phyloP scores from a whole-genome alignment of 2,329 filamentous ascomycete genomes.

The Lecanicillium sp. region DNA sequence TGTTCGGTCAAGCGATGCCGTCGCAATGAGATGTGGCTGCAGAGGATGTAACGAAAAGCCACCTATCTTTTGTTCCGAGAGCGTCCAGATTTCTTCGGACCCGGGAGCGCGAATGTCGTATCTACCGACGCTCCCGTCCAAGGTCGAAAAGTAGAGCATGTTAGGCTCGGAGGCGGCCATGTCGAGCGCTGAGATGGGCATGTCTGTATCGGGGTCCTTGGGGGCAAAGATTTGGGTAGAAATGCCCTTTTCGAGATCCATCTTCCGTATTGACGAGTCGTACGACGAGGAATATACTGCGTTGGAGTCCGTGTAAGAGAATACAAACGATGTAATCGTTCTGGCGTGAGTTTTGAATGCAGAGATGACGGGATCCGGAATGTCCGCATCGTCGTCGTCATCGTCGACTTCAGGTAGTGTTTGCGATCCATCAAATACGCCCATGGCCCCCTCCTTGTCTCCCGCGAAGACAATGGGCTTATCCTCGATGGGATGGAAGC shows the following conservation, averaged over 20 bases:
- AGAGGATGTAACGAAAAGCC: constrained; percentile 81
- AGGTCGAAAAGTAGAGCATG: constrained; percentile 77
- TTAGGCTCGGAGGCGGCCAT: constrained; percentile 66
- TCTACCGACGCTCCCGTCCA: constrained; percentile 73
- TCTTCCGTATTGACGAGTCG: constrained; percentile 81
- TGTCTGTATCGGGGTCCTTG: constrained; percentile 59
- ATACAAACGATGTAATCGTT: constrained; percentile 80
- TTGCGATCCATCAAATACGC: constrained; percentile 85
- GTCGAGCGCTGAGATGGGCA: constrained; percentile 79
- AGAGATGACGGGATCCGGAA: constrained; percentile 70
- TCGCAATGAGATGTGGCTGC: constrained; percentile 76
- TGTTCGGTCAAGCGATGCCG: constrained; percentile 82
- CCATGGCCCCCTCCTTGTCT: constrained; percentile 87
- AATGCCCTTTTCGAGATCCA: constrained; percentile 75
- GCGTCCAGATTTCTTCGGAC: constrained; percentile 59
- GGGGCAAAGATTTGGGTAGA: constrained; percentile 80
- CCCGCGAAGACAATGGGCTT: constrained; percentile 90
- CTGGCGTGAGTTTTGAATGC: constrained; percentile 86
- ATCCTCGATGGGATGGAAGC: constrained; percentile 78
- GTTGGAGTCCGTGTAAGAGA: constrained; percentile 66
- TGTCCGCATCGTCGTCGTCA: constrained; percentile 62
- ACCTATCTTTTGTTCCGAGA: constrained; percentile 91
- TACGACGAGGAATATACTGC: constrained; percentile 82
- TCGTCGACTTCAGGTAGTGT: constrained; percentile 52
- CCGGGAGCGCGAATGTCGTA: constrained; percentile 65